phyloP scores from a whole-genome alignment of 2,329 filamentous ascomycete genomes.

The Onygenales sp. region DNA sequence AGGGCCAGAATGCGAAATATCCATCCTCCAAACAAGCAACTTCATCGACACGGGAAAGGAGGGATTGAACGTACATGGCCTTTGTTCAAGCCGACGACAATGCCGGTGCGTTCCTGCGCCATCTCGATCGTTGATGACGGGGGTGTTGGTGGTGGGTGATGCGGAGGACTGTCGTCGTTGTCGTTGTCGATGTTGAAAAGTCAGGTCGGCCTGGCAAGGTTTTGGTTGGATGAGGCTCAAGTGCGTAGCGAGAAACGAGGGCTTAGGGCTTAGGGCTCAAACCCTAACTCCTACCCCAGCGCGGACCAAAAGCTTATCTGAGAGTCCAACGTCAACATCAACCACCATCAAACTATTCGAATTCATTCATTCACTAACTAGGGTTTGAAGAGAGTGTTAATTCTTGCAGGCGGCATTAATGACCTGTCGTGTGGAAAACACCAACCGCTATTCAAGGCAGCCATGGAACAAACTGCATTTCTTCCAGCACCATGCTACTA shows the following conservation, averaged over 20 bases:
- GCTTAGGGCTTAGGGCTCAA: slow-evolving; percentile 28
- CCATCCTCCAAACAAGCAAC: not conserved
- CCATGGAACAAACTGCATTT: too few species aligned
- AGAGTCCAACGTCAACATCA: not conserved
- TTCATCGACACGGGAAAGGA: not conserved
- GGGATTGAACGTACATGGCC: slow-evolving; percentile 51
- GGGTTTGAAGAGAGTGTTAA: too few species aligned
- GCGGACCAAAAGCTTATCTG: not conserved
- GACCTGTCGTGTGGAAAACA: too few species aligned
- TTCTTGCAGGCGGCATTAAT: too few species aligned
- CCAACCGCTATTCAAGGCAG: too few species aligned
- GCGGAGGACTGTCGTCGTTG: slow-evolving; percentile 4
- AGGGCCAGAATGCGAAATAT: not conserved
- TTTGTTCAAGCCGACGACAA: slow-evolving; percentile 54
- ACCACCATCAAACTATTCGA: too few species aligned
- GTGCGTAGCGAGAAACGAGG: slow-evolving; percentile 29
- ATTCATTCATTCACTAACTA: too few species aligned
- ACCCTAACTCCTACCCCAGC: not conserved
- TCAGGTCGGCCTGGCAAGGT: slow-evolving; percentile 9
- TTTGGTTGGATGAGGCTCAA: slow-evolving; percentile 24
- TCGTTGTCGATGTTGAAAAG: slow-evolving; percentile 6
- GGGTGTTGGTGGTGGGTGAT: slow-evolving; percentile 13
- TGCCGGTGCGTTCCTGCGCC: slow-evolving; percentile 43
- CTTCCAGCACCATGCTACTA: too few species aligned
- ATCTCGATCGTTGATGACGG: slow-evolving; percentile 33